phyloP scores from a whole-genome alignment of 495 filamentous ascomycete genomes.

The Aspergillus homomorphus region DNA sequence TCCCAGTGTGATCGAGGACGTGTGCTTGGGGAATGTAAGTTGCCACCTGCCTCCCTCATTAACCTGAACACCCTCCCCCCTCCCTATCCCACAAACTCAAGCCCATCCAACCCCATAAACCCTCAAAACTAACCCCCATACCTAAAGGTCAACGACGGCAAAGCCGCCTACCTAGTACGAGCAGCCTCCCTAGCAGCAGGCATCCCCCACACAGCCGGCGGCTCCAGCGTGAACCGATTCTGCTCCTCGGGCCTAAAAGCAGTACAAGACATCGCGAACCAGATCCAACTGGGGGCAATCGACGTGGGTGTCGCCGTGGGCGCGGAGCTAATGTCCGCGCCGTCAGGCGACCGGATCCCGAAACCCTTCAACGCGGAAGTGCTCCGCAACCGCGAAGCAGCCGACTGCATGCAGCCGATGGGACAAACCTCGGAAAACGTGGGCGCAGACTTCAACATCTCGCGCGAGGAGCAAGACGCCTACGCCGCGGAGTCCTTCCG shows the following conservation, averaged over 20 bases:
- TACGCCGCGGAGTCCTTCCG: conserved; percentile 84
- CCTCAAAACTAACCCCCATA: background rate
- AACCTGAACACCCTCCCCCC: too few species aligned
- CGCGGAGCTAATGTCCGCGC: conserved; percentile 78
- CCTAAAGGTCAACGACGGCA: conserved; percentile 72
- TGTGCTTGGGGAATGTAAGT: conserved; percentile 86
- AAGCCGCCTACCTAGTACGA: conserved; percentile 85
- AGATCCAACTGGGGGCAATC: conserved; percentile 77
- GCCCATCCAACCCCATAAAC: background rate
- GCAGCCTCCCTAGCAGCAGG: conserved; percentile 87
- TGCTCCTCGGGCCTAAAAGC: conserved; percentile 96
- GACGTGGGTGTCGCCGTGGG: conserved; percentile 85
- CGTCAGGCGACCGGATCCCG: conserved; percentile 60
- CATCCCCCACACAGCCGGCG: conserved; percentile 84
- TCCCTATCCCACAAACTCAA: background rate
- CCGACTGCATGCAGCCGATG: conserved; percentile 92
- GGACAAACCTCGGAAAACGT: conserved; percentile 98
- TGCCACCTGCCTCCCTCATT: background rate
- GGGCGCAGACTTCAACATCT: conserved; percentile 82
- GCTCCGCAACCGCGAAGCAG: conserved; percentile 68
- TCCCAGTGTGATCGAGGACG: conserved; percentile 82
- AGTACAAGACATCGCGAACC: conserved; percentile 88
- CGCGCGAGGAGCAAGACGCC: conserved; percentile 73
- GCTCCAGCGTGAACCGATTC: conserved; percentile 86
- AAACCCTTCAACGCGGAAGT: conserved; percentile 77